Conservation (phyloP, 306 rosid species). For the Betula pendula region DNA sequence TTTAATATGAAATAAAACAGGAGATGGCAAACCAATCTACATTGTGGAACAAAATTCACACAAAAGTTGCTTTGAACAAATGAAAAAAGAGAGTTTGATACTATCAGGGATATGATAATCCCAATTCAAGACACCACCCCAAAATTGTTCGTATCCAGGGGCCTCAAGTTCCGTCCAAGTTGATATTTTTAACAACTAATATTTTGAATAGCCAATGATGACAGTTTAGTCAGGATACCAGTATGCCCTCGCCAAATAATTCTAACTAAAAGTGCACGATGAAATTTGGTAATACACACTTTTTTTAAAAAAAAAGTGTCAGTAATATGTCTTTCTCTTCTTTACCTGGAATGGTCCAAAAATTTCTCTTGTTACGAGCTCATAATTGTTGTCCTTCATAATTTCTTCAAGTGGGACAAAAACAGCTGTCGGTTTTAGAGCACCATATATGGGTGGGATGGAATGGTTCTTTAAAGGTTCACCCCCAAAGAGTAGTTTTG, state of each 20-base stretch:
- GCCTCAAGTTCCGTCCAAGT: background rate
- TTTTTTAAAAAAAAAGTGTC: background rate
- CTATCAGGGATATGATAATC: background rate
- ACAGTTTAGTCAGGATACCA: background rate
- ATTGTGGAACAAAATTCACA: background rate
- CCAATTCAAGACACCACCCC: background rate
- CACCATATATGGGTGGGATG: slow-evolving; percentile 81
- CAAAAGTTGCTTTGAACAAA: background rate
- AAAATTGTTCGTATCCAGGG: background rate
- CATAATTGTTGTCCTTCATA: slow-evolving; percentile 67
- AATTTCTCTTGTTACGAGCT: slow-evolving; percentile 85
- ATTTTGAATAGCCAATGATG: background rate
- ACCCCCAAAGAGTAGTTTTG: slow-evolving; percentile 92
- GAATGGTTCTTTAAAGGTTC: slow-evolving; percentile 70
- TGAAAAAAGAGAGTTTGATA: background rate
- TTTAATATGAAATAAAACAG: background rate
- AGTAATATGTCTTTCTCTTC: background rate
- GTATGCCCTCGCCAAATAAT: background rate
- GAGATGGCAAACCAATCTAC: background rate
- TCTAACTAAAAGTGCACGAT: background rate
- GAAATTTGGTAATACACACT: background rate
- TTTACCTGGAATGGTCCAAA: slow-evolving; percentile 96
- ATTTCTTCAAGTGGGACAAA: slow-evolving; percentile 88
- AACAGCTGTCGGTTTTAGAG: slow-evolving; percentile 82
- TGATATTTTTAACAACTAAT: background rate